phyloP scores from a whole-genome alignment of 2,329 filamentous ascomycete genomes.

The Ceratocystis colombiana region DNA sequence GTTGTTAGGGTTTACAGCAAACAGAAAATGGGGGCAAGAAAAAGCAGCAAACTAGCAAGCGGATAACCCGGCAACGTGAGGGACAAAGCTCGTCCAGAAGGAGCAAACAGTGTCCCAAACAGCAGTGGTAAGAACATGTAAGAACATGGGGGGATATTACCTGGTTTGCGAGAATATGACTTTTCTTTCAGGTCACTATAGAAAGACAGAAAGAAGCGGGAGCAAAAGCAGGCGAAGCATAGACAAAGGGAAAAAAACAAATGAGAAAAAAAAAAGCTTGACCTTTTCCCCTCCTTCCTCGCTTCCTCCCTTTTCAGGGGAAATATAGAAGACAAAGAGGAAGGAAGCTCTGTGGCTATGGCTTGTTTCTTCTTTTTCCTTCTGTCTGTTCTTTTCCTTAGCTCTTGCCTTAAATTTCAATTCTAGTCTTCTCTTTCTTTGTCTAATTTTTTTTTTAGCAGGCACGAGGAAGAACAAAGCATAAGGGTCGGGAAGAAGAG shows the following conservation, averaged over 20 bases:
- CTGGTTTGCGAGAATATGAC: no score
- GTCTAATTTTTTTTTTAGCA: background rate
- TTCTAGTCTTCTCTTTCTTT: background rate
- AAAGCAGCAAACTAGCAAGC: background rate
- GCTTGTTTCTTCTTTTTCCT: constrained; percentile 12
- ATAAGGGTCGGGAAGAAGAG: no score
- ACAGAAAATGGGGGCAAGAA: background rate
- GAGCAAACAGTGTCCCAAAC: background rate
- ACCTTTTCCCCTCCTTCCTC: background rate
- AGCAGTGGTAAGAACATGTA: background rate
- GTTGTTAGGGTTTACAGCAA: no score
- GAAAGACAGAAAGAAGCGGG: background rate
- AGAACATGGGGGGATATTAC: background rate
- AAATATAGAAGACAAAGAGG: background rate
- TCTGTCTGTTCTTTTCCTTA: background rate
- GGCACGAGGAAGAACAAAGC: background rate
- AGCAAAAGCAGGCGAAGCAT: background rate
- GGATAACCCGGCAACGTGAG: background rate
- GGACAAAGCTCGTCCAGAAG: background rate
- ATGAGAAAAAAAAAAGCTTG: background rate
- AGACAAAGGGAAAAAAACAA: background rate
- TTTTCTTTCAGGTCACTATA: no score
- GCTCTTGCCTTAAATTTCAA: background rate
- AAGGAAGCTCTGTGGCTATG: background rate
- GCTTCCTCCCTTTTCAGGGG: background rate